These are phyloP conservation scores for Podospora bellae-mahoneyi DNA, from an alignment of 495 filamentous ascomycete species.

Conservation along the genomic window DNA sequence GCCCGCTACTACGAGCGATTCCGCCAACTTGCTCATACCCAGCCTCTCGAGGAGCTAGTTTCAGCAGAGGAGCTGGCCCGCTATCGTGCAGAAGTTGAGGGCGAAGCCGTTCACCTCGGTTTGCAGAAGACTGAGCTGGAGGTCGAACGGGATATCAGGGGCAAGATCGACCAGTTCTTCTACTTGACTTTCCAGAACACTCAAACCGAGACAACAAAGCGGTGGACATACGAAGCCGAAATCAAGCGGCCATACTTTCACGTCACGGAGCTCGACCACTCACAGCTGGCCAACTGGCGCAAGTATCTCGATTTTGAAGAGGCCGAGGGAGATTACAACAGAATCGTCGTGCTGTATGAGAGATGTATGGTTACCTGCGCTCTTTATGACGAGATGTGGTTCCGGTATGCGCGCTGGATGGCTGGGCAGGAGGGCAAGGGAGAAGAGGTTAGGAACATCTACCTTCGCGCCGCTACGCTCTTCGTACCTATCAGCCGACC, in stretches of 20 bases:
- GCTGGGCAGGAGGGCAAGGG: slow-evolving; percentile 72
- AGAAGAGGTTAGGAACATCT: slow-evolving; percentile 91
- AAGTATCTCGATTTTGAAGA: slow-evolving; percentile 98
- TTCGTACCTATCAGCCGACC: slow-evolving; percentile 83
- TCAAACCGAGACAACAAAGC: slow-evolving; percentile 84
- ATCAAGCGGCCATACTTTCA: slow-evolving; percentile 98
- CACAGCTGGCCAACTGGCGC: slow-evolving; percentile 86
- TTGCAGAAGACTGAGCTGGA: slow-evolving; percentile 62
- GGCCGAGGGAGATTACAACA: slow-evolving; percentile 67
- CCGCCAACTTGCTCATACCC: slow-evolving; percentile 68
- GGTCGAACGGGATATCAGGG: slow-evolving; percentile 76
- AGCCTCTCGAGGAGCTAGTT: slow-evolving; percentile 70
- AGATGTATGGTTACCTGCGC: slow-evolving; percentile 89
- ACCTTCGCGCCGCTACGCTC: slow-evolving; percentile 77
- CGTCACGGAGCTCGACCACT: slow-evolving; percentile 84
- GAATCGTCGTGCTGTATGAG: slow-evolving; percentile 85
- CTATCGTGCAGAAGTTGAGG: slow-evolving; percentile 68
- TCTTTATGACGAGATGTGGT: slow-evolving; percentile 96
- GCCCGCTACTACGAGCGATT: slow-evolving; percentile 92
- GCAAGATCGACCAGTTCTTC: slow-evolving; percentile 74
- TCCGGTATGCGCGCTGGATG: slow-evolving; percentile 98
- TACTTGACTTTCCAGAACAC: slow-evolving; percentile 77
- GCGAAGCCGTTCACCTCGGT: slow-evolving; percentile 46
- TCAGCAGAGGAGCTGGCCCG: slow-evolving; percentile 63
- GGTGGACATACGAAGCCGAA: slow-evolving; percentile 93